Base-by-base conservation (phyloP, 1,284 basidiomycete genomes). In the Cerioporus squamosus region DNA sequence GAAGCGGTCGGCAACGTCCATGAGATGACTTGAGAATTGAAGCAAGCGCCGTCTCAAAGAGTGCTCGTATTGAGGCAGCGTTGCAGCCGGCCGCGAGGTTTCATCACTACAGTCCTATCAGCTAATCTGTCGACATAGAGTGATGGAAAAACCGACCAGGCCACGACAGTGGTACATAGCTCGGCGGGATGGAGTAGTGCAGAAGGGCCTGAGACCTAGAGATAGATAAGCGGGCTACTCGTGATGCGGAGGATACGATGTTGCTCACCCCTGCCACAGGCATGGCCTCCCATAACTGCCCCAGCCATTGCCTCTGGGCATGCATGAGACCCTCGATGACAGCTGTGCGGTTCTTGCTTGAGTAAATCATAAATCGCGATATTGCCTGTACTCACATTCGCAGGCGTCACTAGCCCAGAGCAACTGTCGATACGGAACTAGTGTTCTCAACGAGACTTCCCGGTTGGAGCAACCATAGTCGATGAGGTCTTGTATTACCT, bases 361-460 rank as follows among this genome's bases (percentile, higher is more conserved):
- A 24, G 40, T 46, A 3, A 20, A 40, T 36, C 23, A 49, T 33
- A 10, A 24, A 48, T 45, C 24, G 40, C 4, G 60, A 61, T 14
- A 46, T 5, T 8, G 40, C 20, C 5, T 42, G 20, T 18, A 59
- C 80, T 63, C 66, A 80, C 79, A 63, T 62, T 71, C 64, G 9
- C 60, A 70, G 5, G 73, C 73, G 39, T 84, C 77, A 7, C 71
- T 42, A 29, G 71, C 67, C 87, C 87, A 89, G 42, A 79, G 45
- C 12, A 84, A 66, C 63, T 86, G 84, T 60, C 83, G 83, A 66
- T 86, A 87, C 3, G 78, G 69, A 14, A 81, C 70, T 39, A 86
- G 66, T 47, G 79, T 79, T 31, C 70, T 61, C 26, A 88, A 66
- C 15, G 55, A 17, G 2, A 58, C 23, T 5, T 29, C 26, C 6